These are phyloP conservation scores for Pythium dissimile DNA, from an alignment of 352 stramenopile species.

Conservation along the genomic window DNA sequence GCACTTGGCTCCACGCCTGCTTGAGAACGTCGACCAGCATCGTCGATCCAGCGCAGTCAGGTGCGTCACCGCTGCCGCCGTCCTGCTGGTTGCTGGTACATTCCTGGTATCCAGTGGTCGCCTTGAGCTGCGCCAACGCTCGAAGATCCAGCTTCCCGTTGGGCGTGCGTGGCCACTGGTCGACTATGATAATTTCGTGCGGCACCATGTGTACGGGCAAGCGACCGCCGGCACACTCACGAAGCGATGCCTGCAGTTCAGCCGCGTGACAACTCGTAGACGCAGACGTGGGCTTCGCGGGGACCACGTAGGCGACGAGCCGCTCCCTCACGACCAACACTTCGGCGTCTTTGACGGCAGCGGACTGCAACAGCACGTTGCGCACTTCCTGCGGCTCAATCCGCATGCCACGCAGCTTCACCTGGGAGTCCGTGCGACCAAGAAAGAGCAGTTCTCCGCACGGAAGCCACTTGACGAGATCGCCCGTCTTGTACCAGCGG, in stretches of 20 bases:
- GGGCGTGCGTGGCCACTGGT: conserved; percentile 48
- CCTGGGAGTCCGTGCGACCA: conserved; percentile 64
- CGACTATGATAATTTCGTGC: conserved; percentile 36
- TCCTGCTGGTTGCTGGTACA: not conserved
- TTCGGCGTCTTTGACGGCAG: conserved; percentile 37
- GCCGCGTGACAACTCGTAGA: too few relatives aligned
- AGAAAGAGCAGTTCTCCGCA: conserved; percentile 59
- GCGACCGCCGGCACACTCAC: conserved; percentile 22
- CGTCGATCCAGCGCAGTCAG: conserved; percentile 14
- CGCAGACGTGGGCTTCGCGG: conserved; percentile 6
- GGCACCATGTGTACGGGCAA: conserved; percentile 74
- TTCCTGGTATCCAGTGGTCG: not conserved
- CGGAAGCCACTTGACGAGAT: conserved; percentile 58
- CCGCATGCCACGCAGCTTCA: conserved; percentile 79
- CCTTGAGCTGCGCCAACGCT: conserved; percentile 24
- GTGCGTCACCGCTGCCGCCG: not conserved
- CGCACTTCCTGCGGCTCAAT: conserved; percentile 82
- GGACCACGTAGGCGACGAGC: conserved; percentile 55
- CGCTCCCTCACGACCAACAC: conserved; percentile 34
- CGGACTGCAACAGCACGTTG: conserved; percentile 42
- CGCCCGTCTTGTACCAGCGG: conserved; percentile 62
- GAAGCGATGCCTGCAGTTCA: too few relatives aligned
- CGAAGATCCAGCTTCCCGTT: conserved; percentile 74
- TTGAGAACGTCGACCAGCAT: conserved; percentile 38
- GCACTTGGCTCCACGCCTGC: conserved; percentile 48